Percentiles rank a stretch among this genome's conserved stretches.
Evolutionary conservation across 2,329 filamentous ascomycete genomes (phyloP).

Genomic region (Epichloe sp.): DNA sequence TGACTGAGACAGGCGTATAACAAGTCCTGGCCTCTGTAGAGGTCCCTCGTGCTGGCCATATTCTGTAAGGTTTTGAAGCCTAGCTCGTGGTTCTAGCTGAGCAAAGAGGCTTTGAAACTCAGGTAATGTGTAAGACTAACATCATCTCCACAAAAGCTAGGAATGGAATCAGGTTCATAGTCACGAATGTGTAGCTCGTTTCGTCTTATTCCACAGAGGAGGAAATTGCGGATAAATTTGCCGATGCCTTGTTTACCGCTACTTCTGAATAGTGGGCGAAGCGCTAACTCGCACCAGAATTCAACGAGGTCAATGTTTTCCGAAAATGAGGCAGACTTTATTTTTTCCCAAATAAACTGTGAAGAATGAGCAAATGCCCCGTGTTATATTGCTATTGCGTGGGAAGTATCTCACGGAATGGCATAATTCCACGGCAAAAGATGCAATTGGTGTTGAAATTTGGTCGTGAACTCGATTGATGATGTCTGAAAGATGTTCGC

Average conservation of each 20-base stretch:
- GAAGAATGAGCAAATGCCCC: constrained; percentile 6
- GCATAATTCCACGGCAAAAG: constrained; percentile 50
- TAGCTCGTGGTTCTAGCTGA: constrained; percentile 40
- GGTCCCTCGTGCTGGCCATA: constrained; percentile 32
- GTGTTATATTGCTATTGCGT: not conserved
- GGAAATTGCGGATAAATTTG: constrained; percentile 58
- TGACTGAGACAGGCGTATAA: constrained; percentile 73
- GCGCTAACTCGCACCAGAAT: constrained; percentile 58
- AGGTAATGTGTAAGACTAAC: constrained; percentile 55
- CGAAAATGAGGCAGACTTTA: constrained; percentile 45
- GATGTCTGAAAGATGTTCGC: constrained; percentile 13
- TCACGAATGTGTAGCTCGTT: constrained; percentile 14
- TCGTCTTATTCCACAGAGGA: constrained; percentile 52
- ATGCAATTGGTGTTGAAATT: constrained; percentile 34
- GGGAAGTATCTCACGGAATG: constrained; percentile 42
- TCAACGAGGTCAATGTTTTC: constrained; percentile 42
- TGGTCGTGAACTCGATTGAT: constrained; percentile 27
- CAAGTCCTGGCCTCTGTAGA: constrained; percentile 38
- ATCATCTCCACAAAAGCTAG: constrained; percentile 38
- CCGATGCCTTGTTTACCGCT: constrained; percentile 52
- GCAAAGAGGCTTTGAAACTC: constrained; percentile 60
- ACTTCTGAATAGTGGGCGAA: constrained; percentile 53
- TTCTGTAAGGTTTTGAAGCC: constrained; percentile 51
- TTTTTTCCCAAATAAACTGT: constrained; percentile 69
- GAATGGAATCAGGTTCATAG: constrained; percentile 45